phyloP scores from a whole-genome alignment of 2,329 filamentous ascomycete species.

The Verticillium klebahnii region DNA sequence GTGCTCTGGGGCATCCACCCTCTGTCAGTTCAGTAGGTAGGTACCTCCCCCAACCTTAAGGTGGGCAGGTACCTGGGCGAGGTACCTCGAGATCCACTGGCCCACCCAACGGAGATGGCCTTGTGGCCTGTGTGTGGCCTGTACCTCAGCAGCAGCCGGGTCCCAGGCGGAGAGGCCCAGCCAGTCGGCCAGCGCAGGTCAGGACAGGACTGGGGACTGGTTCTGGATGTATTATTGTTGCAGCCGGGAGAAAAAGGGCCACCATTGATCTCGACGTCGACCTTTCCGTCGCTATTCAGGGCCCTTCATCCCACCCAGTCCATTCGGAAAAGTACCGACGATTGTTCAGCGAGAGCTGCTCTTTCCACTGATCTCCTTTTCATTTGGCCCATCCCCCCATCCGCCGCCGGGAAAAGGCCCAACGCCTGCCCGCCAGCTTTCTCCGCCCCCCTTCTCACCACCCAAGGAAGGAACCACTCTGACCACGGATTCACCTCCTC shows the following conservation, averaged over 20 bases:
- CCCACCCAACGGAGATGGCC: background rate
- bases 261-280: background rate
- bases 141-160: background rate
- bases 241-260: constrained; percentile 1
- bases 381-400: background rate
- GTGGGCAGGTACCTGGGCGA: no score
- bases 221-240: background rate
- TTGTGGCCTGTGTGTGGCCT: background rate
- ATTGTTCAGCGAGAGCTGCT: background rate
- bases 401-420: background rate
- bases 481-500: background rate
- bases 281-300: background rate
- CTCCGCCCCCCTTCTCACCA: background rate
- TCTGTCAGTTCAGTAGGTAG: background rate
- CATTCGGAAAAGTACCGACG: background rate
- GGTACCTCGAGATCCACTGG: background rate
- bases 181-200: background rate
- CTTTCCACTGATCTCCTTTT: background rate
- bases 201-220: background rate
- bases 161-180: background rate
- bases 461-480: background rate
- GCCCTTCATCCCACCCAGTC: background rate
- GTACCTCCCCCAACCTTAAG: background rate
- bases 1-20: background rate
- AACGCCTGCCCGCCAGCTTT: background rate